Evolutionary conservation across 2,329 filamentous ascomycete genomes (phyloP), one percentile per base, ranked within the genome.

Genomic region (Aspergillus puulaauensis): DNA sequence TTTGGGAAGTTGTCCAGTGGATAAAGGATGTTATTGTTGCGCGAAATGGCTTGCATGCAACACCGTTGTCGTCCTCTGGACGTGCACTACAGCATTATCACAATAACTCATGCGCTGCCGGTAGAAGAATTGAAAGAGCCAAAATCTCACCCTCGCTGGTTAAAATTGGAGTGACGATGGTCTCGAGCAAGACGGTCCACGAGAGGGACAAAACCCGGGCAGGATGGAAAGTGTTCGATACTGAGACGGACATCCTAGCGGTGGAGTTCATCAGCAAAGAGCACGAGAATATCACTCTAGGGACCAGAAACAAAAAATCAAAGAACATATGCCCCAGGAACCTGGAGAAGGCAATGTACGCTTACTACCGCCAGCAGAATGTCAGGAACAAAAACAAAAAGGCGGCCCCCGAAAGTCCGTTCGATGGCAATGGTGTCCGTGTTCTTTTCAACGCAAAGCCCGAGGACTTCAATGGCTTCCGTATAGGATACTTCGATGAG

Each of bases 51-150:
- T 51, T 33, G 8, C 31, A 8, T 1, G 15, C n/a, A 21, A 43
- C 53, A 33, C 57, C 57, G 8, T 47, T 57, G 12, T 49, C 52
- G 35, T 61, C 57, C 41, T 37, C 35, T 21, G 55, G 60, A 4
- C 50, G 46, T 7, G 58, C 55, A 17, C 24, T 58, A n/a, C 49
- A 62, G 33, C 49, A 62, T 35, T 62, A 62, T 23, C 58, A 62
- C 37, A 48, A 52, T 24, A 45, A 55, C 39, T 37, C 40, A 6
- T 49, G 23, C 35, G 15, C 31, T 6, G n/a, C 5, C 4, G 24
- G 52, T n/a, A 55, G 52, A 24, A 45, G 52, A 33, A 9, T 50
- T 14, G 45, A 49, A 49, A 48, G 52, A 27, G 23, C 37, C 14
- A 23, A 55, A 23, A 41, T 55, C n/a, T 27, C 14, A 12, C 19